phyloP scores from a whole-genome alignment of 139 green algal genomes.

The Micractinium sp. region DNA sequence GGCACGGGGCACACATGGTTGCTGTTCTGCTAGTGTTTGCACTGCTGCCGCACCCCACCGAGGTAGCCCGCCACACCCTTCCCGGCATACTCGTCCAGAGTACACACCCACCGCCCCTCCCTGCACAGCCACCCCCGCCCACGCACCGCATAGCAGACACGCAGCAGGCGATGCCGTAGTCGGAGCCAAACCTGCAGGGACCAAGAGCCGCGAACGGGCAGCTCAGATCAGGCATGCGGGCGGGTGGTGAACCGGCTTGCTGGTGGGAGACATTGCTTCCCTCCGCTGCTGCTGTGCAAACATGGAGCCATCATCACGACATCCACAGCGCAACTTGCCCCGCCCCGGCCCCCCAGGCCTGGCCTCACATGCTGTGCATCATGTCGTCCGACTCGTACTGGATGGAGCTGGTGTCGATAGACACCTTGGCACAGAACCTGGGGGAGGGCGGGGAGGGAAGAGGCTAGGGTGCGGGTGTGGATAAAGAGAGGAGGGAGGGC shows the following conservation, averaged over 20 bases:
- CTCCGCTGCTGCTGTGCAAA: too few relatives aligned
- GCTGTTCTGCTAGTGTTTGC: too few relatives aligned
- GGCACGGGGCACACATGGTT: too few relatives aligned
- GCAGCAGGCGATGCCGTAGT: conserved; percentile 84
- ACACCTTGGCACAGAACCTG: conserved; percentile 36
- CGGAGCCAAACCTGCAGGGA: conserved; percentile 54
- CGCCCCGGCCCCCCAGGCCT: not conserved
- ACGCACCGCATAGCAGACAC: conserved; percentile 69
- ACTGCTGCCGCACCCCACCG: too few relatives aligned
- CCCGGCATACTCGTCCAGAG: not conserved
- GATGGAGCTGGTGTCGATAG: conserved; percentile 67
- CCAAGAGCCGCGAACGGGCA: not conserved
- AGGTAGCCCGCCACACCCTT: not conserved
- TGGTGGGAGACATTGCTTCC: too few relatives aligned
- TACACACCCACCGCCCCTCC: not conserved
- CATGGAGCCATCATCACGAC: too few relatives aligned
- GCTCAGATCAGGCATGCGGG: not conserved
- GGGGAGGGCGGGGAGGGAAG: not conserved
- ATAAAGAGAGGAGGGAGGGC: too few relatives aligned
- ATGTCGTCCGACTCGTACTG: conserved; percentile 79
- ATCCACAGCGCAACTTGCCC: too few relatives aligned
- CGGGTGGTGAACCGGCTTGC: not conserved
- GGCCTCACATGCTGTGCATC: conserved; percentile 56
- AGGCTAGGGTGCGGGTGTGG: not conserved
- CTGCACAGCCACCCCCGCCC: not conserved